These are phyloP conservation scores for Pneumocystis wakefieldiae DNA, from an alignment of 1,139 yeast species.

Conservation along the genomic window DNA sequence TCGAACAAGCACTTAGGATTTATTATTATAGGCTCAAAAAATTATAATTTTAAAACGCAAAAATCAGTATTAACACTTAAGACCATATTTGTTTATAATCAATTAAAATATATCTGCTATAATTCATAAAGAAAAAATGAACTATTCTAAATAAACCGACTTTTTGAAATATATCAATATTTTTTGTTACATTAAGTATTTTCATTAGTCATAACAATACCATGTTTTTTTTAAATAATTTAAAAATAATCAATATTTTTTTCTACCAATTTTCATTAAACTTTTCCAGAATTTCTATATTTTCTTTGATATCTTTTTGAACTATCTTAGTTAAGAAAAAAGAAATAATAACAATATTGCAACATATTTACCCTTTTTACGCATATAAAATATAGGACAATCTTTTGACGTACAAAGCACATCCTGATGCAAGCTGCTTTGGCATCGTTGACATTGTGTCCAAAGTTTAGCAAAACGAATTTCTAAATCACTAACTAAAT, in stretches of 20 bases:
- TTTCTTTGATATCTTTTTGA: slow-evolving; percentile 46
- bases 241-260: background rate
- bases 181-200: background rate
- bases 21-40: too few species aligned
- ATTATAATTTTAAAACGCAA: too few species aligned
- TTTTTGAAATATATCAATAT: too few species aligned
- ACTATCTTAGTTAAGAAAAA: slow-evolving; percentile 19
- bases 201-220: background rate
- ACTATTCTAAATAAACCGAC: too few species aligned
- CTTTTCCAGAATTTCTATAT: slow-evolving; percentile 13
- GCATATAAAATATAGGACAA: slow-evolving; percentile 95
- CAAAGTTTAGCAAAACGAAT: slow-evolving; percentile 74
- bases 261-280: slow-evolving; percentile 14
- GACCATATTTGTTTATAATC: too few species aligned
- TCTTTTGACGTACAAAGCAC: slow-evolving; percentile 90
- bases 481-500: slow-evolving; percentile 51
- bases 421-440: slow-evolving; percentile 89
- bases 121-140: too few species aligned
- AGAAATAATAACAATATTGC: background rate
- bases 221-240: background rate
- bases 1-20: background rate
- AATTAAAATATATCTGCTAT: too few species aligned
- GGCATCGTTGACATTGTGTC: slow-evolving; percentile 98
- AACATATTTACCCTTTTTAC: slow-evolving; percentile 45
- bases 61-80: too few species aligned